These are phyloP conservation scores for Sambucus nigra DNA, from an alignment of 129 eudicot genomes.

Conservation along the genomic window DNA sequence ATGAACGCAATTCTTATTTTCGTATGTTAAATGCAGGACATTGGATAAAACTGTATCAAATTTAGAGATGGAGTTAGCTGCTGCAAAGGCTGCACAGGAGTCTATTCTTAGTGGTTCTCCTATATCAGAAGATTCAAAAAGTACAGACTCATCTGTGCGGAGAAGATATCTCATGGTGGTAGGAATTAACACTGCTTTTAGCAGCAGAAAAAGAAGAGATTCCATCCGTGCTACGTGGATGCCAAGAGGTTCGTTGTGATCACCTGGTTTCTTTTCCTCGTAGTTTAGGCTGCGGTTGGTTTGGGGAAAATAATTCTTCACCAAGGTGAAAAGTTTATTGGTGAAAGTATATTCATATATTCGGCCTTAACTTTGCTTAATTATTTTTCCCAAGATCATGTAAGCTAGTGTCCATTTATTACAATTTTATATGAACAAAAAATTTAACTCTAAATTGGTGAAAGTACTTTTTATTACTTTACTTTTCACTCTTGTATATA, in stretches of 20 bases:
- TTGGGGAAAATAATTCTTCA: too few species aligned
- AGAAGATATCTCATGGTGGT: conserved; percentile 68
- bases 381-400: too few species aligned
- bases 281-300: too few species aligned
- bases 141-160: conserved; percentile 22
- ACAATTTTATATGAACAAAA: too few species aligned
- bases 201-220: conserved; percentile 92
- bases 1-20: not conserved
- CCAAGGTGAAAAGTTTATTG: too few species aligned
- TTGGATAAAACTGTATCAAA: conserved; percentile 81
- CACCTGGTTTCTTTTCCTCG: not conserved
- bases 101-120: conserved; percentile 63
- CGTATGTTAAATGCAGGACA: conserved; percentile 30
- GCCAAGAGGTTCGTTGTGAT: too few species aligned
- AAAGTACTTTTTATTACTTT: too few species aligned
- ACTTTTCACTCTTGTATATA: too few species aligned
- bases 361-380: too few species aligned
- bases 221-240: conserved; percentile 88
- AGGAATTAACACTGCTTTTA: conserved; percentile 86
- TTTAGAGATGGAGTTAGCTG: conserved; percentile 87
- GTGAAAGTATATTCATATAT: too few species aligned
- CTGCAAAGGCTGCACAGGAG: conserved; percentile 65
- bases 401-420: too few species aligned
- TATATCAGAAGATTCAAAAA: conserved; percentile 35
- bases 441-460: too few species aligned